Evolutionary conservation across 148 eudicot genomes (phyloP).

Genomic region (Cornus suecica): DNA sequence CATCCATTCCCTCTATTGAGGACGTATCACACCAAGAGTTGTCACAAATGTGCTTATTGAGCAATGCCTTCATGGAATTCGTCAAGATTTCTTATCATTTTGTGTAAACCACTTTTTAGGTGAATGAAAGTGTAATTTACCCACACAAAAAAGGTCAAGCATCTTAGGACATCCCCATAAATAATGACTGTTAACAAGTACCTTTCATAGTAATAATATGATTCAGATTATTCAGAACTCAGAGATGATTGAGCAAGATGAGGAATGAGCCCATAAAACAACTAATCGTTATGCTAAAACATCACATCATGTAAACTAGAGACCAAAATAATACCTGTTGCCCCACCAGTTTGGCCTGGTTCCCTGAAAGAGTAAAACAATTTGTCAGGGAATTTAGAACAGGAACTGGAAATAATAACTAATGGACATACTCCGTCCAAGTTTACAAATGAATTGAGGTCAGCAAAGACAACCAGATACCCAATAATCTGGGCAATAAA

Average conservation of each 20-base stretch:
- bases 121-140: background rate
- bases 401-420: background rate
- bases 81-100: background rate
- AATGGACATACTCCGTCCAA: background rate
- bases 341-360: slow-evolving; percentile 31
- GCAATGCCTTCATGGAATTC: background rate
- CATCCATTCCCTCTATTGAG: background rate
- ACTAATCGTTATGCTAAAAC: background rate
- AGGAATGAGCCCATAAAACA: background rate
- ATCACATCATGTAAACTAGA: background rate
- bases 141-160: background rate
- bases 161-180: background rate
- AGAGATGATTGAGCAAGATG: background rate
- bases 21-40: background rate
- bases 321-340: slow-evolving; percentile 28
- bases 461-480: background rate
- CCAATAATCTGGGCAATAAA: background rate
- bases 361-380: slow-evolving; percentile 26
- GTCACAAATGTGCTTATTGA: background rate
- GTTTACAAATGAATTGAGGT: background rate
- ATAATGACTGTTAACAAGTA: background rate
- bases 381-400: background rate
- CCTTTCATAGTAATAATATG: background rate
- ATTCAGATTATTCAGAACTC: background rate
- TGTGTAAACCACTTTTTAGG: background rate